Evolutionary conservation across 371 early-diverging fungal species (phyloP).

Genomic region (Circinella minor): DNA sequence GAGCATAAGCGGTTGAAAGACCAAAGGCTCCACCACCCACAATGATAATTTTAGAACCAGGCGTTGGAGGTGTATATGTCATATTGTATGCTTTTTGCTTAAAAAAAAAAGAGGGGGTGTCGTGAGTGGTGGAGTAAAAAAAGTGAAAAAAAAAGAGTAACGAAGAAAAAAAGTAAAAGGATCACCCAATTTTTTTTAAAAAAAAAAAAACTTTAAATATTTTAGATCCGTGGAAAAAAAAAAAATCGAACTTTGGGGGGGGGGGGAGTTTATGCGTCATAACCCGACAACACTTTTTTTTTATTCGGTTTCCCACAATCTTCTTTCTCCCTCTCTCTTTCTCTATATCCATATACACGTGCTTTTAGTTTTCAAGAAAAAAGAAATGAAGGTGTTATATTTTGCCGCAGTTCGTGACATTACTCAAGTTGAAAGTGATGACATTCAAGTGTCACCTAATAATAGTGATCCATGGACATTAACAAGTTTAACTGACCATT

Average conservation of each 20-base stretch:
- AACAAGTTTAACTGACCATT: constrained; percentile 29
- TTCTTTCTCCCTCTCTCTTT: neutral
- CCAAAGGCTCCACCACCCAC: constrained; percentile 63
- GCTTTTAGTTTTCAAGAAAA: too few relatives aligned
- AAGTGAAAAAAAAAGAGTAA: neutral
- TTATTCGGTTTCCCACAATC: too few relatives aligned
- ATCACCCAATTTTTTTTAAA: too few relatives aligned
- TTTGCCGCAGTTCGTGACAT: constrained; percentile 69
- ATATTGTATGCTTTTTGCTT: neutral
- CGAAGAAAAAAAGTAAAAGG: too few relatives aligned
- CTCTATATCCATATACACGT: neutral
- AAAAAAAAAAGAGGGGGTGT: too few relatives aligned
- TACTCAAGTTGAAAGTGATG: constrained; percentile 45
- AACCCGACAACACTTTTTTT: neutral
- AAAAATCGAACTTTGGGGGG: neutral
- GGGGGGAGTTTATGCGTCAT: neutral
- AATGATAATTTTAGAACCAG: constrained; percentile 41
- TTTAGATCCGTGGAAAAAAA: constrained; percentile 6
- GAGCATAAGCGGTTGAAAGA: constrained; percentile 53
- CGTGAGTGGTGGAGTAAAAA: neutral
- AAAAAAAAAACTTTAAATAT: too few relatives aligned
- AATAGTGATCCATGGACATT: constrained; percentile 26
- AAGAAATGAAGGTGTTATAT: constrained; percentile 49
- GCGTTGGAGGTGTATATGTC: constrained; percentile 10
- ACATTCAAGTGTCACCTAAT: constrained; percentile 32